A percentile compares a stretch with the other conserved stretches of the same genome.
Conservation (phyloP, 495 filamentous ascomycete genomes). For the Parmelia sp. region DNA sequence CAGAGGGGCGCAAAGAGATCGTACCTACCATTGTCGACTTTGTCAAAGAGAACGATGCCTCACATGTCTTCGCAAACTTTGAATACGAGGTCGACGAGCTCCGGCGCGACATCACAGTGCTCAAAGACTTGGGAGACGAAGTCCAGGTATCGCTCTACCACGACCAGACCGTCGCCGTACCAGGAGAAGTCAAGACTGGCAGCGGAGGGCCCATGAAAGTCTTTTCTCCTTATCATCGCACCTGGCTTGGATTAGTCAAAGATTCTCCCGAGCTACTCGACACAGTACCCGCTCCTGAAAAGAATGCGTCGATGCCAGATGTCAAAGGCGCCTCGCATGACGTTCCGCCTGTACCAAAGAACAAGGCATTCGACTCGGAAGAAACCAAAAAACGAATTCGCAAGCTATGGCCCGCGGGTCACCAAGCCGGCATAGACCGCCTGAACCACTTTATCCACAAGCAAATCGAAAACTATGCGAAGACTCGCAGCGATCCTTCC, state of each 20-base stretch:
- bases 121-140: conserved; percentile 27
- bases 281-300: conserved; percentile 29
- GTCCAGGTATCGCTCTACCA: conserved; percentile 31
- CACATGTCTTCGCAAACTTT: conserved; percentile 61
- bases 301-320: conserved; percentile 25
- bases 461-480: conserved; percentile 35
- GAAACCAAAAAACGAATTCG: conserved; percentile 34
- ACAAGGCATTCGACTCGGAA: conserved; percentile 35
- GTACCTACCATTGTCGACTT: conserved; percentile 34
- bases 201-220: conserved; percentile 39
- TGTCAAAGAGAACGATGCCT: conserved; percentile 32
- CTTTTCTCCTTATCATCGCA: conserved; percentile 38
- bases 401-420: conserved; percentile 39
- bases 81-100: conserved; percentile 79
- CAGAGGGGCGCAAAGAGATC: conserved; percentile 32
- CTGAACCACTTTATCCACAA: conserved; percentile 33
- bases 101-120: conserved; percentile 39
- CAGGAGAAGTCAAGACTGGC: conserved; percentile 31
- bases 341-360: conserved; percentile 31
- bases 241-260: conserved; percentile 35
- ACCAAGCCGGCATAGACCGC: conserved; percentile 37
- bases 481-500: conserved; percentile 35
- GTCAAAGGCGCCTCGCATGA: conserved; percentile 27
- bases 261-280: conserved; percentile 31
- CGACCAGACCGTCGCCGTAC: conserved; percentile 39